A percentile compares a stretch with the other conserved stretches of the same genome.
These are phyloP conservation scores for Coleophoma eucalyptorum DNA, from an alignment of 2,329 filamentous ascomycete species.

Conservation along the genomic window DNA sequence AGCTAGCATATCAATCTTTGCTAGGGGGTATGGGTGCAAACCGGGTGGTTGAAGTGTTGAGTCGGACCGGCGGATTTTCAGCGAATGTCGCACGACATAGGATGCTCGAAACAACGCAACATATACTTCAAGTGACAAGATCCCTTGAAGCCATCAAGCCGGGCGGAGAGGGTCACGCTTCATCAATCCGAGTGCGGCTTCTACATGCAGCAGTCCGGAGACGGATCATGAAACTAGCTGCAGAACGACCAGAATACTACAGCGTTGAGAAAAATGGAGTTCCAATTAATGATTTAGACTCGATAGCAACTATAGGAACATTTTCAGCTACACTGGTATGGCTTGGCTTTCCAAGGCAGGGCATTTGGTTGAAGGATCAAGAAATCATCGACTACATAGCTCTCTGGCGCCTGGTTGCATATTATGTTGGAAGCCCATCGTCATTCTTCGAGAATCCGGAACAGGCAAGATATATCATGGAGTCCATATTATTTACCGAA, in stretches of 20 bases:
- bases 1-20: conserved; percentile 49
- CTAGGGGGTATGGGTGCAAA: conserved; percentile 70
- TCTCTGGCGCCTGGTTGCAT: conserved; percentile 71
- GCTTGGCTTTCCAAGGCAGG: conserved; percentile 68
- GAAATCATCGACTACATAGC: conserved; percentile 70
- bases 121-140: conserved; percentile 67
- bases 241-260: conserved; percentile 58
- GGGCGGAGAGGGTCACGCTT: conserved; percentile 60
- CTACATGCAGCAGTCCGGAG: conserved; percentile 65
- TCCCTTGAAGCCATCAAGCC: conserved; percentile 64
- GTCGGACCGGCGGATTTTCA: conserved; percentile 71
- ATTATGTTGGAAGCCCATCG: conserved; percentile 67
- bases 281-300: conserved; percentile 74
- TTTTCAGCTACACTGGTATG: conserved; percentile 68
- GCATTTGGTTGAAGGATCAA: conserved; percentile 57
- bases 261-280: conserved; percentile 53
- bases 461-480: conserved; percentile 60
- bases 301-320: conserved; percentile 65
- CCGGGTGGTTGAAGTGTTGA: conserved; percentile 69
- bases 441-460: conserved; percentile 52
- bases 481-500: conserved; percentile 63
- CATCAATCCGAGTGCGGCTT: conserved; percentile 64
- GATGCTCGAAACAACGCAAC: conserved; percentile 70
- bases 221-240: conserved; percentile 57
- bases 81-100: conserved; percentile 62